These are phyloP conservation scores for Aspergillus avenaceus DNA, from an alignment of 495 filamentous ascomycete genomes.

Conservation along the genomic window DNA sequence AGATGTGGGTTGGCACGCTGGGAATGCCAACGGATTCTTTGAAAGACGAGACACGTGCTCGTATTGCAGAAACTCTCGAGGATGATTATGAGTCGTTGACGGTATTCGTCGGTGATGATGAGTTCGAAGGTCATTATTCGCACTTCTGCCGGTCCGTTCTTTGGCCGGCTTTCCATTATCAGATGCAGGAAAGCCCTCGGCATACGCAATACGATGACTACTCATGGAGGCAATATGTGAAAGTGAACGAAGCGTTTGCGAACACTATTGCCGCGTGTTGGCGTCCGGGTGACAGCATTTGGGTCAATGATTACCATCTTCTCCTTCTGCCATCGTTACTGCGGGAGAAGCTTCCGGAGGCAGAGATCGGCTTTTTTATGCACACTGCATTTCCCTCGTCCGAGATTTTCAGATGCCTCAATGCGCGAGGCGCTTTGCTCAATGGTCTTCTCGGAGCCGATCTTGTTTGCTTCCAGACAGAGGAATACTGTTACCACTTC, in stretches of 20 bases:
- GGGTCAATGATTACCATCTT: conserved; percentile 91
- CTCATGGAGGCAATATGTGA: conserved; percentile 88
- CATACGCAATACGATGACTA: conserved; percentile 92
- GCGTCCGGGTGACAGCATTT: conserved; percentile 80
- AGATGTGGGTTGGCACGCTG: conserved; percentile 79
- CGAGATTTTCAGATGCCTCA: conserved; percentile 83
- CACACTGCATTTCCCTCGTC: conserved; percentile 90
- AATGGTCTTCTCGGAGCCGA: conserved; percentile 87
- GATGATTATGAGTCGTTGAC: conserved; percentile 71
- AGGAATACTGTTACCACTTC: conserved; percentile 89
- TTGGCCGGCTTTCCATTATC: conserved; percentile 89
- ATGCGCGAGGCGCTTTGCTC: conserved; percentile 69
- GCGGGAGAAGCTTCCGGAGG: conserved; percentile 70
- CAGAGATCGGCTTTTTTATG: conserved; percentile 88
- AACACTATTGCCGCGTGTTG: conserved; percentile 78
- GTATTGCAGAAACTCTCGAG: conserved; percentile 72
- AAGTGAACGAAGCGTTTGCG: conserved; percentile 82
- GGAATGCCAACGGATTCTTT: conserved; percentile 86
- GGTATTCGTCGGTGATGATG: conserved; percentile 76
- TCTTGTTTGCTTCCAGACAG: conserved; percentile 84
- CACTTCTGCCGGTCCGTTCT: conserved; percentile 86
- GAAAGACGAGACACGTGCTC: conserved; percentile 59
- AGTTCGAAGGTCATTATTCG: conserved; percentile 82
- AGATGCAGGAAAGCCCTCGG: conserved; percentile 89
- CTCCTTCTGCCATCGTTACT: conserved; percentile 77